Evolutionary conservation across 1,284 basidiomycete species (phyloP), one percentile per base, ranked within the genome.

Genomic region (Moniliophthora roreri): DNA sequence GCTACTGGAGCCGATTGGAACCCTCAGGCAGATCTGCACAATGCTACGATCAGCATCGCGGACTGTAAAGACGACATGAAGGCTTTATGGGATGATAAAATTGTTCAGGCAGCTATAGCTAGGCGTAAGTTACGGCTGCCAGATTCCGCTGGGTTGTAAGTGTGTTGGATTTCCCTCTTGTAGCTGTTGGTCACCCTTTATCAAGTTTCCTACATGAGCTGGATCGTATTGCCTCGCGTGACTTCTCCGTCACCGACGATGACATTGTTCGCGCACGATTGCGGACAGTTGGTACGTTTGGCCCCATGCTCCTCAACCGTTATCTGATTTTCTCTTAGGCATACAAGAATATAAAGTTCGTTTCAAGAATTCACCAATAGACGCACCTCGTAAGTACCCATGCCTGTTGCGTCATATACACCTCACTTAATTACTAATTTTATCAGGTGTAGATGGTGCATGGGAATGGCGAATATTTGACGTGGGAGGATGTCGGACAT

Each of bases 401-500:
- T n/a, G 37, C 40, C n/a, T 52, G n/a, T n/a, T 44, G 41, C 32
- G 49, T 20, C 10, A 23, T 47, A 50, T n/a, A 52, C 28, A 11
- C 13, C 7, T 53, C 24, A 34, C 51, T 40, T 41, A 44, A 50
- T 41, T 53, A 35, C 52, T 39, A 52, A 48, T 24, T 20, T 55
- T 47, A 45, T 57, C 62, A 69, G 67, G 59, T 39, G 65, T 66
- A 21, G 69, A 72, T 51, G 61, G 61, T 13, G 67, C 70, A 5
- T 79, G 79, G 66, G 79, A 83, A 63, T 85, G 83, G 83, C 72
- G 77, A 28, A 81, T 87, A 54, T 86, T 80, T 66, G 84, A 87
- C 57, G 84, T 87, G 40, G 83, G 83, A 42, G 83, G 83, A 11
- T 81, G 78, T 56, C 74, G 81, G 47, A 81, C 79, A 42, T 67